A percentile compares a stretch with the other conserved stretches of the same genome.
phyloP scores from a whole-genome alignment of 2,329 filamentous ascomycete species.

The Ophiobolus disseminans region DNA sequence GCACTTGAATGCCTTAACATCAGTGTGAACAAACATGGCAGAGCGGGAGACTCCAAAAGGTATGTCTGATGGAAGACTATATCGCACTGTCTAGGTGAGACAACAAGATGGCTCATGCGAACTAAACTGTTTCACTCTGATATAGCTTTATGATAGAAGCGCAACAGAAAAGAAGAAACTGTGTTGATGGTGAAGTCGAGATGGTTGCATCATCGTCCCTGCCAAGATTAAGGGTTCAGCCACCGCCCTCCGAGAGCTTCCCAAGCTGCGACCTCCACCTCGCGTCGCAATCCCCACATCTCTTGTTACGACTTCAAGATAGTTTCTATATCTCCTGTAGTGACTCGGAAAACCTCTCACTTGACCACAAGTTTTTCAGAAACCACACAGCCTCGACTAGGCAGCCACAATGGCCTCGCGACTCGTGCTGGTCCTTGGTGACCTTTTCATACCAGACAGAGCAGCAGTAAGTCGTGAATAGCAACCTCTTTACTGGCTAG shows the following conservation, averaged over 20 bases:
- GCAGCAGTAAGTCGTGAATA: slow-evolving; percentile 46
- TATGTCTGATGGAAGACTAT: no score
- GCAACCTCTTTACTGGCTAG: slow-evolving; percentile 17
- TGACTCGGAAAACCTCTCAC: neutral
- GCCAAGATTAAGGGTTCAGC: slow-evolving; percentile 24
- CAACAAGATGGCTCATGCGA: no score
- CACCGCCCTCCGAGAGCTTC: slow-evolving; percentile 24
- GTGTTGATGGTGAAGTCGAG: no score
- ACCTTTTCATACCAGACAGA: slow-evolving; percentile 54
- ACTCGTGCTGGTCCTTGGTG: slow-evolving; percentile 51
- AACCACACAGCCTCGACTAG: neutral
- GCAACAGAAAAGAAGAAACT: no score
- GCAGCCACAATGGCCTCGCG: slow-evolving; percentile 48
- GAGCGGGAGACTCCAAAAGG: no score
- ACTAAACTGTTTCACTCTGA: no score
- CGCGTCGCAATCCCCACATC: slow-evolving; percentile 13
- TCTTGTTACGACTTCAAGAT: neutral
- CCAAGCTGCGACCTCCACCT: slow-evolving; percentile 17
- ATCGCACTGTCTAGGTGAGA: no score
- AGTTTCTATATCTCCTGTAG: neutral
- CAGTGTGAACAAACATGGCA: no score
- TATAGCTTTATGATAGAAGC: no score
- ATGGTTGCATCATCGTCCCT: slow-evolving; percentile 15
- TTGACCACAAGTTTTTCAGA: neutral
- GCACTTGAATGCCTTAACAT: no score